Conservation (phyloP, 305 asterid species). For the Fraxinus albicans region DNA sequence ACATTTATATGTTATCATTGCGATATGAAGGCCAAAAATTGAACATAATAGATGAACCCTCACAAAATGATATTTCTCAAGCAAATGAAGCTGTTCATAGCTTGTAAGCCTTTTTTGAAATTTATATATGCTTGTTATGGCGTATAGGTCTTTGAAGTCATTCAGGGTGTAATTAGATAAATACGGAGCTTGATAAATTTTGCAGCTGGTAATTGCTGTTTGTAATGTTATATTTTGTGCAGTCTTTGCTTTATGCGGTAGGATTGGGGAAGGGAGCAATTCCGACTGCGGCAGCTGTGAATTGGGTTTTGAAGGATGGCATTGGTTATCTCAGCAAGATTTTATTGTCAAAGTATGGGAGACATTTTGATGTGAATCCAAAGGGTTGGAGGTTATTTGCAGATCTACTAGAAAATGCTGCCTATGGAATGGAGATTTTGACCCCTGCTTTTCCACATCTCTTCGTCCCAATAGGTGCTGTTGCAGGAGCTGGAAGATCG, state of each 20-base stretch:
- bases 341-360: conserved; percentile 78
- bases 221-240: conserved; percentile 20
- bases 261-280: conserved; percentile 97
- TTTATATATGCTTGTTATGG: background rate
- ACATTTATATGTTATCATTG: background rate
- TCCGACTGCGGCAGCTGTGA: conserved; percentile 95
- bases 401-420: conserved; percentile 89
- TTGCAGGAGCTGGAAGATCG: conserved; percentile 97
- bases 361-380: conserved; percentile 94
- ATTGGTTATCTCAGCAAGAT: conserved; percentile 94
- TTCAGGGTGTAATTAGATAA: background rate
- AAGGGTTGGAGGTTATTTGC: conserved; percentile 98
- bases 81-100: background rate
- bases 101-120: background rate
- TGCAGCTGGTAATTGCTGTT: conserved; percentile 18
- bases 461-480: conserved; percentile 90
- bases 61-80: background rate
- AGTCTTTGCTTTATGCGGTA: conserved; percentile 95
- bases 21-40: background rate
- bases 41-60: background rate
- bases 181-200: conserved; percentile 9
- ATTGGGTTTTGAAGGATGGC: conserved; percentile 98
- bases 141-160: background rate
- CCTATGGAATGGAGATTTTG: conserved; percentile 85
- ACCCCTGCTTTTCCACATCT: conserved; percentile 98